These are phyloP conservation scores for Diaporthe ilicicola DNA, from an alignment of 2,329 filamentous ascomycete species.

Conservation along the genomic window DNA sequence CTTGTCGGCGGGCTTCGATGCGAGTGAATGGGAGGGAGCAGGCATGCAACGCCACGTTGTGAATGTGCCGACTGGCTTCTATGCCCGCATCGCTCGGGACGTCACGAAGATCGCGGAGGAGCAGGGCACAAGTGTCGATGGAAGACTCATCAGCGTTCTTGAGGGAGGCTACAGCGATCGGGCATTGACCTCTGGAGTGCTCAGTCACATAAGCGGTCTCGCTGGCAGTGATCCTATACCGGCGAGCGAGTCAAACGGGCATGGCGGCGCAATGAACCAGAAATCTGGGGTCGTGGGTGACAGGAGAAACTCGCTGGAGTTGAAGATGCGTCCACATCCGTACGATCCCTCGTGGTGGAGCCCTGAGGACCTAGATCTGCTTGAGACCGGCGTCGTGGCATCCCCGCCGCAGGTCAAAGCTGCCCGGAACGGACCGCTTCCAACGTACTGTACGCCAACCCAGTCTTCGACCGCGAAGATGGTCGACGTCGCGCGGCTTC, in stretches of 20 bases:
- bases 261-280: conserved; percentile 67
- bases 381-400: conserved; percentile 69
- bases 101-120: conserved; percentile 84
- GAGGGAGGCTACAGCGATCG: conserved; percentile 97
- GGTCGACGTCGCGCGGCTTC: conserved; percentile 71
- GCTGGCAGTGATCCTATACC: conserved; percentile 60
- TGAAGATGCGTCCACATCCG: conserved; percentile 45
- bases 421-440: conserved; percentile 62
- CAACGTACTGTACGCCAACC: conserved; percentile 87
- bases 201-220: conserved; percentile 90
- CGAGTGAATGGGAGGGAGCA: conserved; percentile 89
- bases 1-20: conserved; percentile 94
- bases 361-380: conserved; percentile 67
- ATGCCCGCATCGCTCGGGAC: conserved; percentile 88
- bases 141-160: conserved; percentile 89
- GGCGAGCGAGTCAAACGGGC: conserved; percentile 53
- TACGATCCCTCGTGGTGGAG: conserved; percentile 81
- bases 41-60: conserved; percentile 97
- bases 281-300: conserved; percentile 53
- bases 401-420: conserved; percentile 61
- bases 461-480: conserved; percentile 87
- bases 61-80: conserved; percentile 96
- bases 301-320: conserved; percentile 42
- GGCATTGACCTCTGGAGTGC: conserved; percentile 84
- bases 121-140: conserved; percentile 78